Base-by-base conservation (phyloP, 208 protist genomes). In the Trypanosoma melophagium region DNA sequence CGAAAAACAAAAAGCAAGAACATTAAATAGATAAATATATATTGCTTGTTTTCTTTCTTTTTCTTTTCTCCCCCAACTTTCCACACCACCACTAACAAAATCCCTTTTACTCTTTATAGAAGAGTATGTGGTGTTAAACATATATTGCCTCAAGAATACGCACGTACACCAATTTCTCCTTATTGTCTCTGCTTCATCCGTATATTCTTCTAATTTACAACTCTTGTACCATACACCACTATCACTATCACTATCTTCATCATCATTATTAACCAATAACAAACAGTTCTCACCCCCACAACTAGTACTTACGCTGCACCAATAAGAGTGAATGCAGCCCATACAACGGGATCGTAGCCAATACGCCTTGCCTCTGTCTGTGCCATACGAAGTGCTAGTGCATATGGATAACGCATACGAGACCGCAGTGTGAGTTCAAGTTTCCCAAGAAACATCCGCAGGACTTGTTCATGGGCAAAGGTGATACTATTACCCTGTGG, bases 241-340 rank as follows among this genome's bases (percentile, higher is more conserved):
- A 35, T 7, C 28, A 35, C 28, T 35, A 35, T 35, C 28, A 35
- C 5, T 5, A 35, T 35, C 5, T 7, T 35, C 28, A 35, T 35
- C n/a, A n/a, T n/a, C n/a, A n/a, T 35, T 35, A 35, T 35, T 5
- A 5, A 35, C 28, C 28, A 35, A 35, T 35, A 35, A 38, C 42
- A 56, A 44, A 47, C 14, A 28, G 44, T 68, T 13, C 31, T 3
- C 56, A 16, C 40, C 22, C 1, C 17, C 12, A 14, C 16, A 5
- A 12, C 10, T 24, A 44, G 0, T 45, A 24, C 3, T 80, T 79
- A 95, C 31, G 90, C 76, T 13, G 80, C 73, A 8, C 90, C 90
- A 17, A 96, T 49, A 12, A 96, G 59, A 17, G 90, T 94, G 62
- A 96, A 86, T 24, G 86, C 72, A 25, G 69, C 62, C 85, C 90